Conservation (phyloP, 768 basidiomycete genomes). For the Xerocomellus intermedius region DNA sequence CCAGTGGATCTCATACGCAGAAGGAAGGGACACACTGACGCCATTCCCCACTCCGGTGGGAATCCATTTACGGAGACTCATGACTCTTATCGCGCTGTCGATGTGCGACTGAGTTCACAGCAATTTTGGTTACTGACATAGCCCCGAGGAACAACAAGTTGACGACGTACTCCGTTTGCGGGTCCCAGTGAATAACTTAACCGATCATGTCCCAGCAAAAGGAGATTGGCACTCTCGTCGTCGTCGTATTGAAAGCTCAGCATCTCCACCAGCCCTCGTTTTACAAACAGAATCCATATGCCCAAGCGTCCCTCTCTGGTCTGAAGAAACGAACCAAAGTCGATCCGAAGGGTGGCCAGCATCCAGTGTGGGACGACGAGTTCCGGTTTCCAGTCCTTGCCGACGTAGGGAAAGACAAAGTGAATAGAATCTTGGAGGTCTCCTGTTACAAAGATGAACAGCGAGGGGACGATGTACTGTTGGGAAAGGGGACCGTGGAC, state of each 20-base stretch:
- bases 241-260: conserved; percentile 82
- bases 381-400: conserved; percentile 72
- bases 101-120: not conserved
- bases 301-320: conserved; percentile 58
- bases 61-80: too few relatives aligned
- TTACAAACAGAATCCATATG: conserved; percentile 90
- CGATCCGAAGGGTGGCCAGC: conserved; percentile 86
- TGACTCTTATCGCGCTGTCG: not conserved
- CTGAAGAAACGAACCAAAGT: conserved; percentile 66
- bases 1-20: too few relatives aligned
- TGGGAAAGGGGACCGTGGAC: conserved; percentile 76
- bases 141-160: not conserved
- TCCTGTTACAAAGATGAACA: conserved; percentile 81
- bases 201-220: conserved; percentile 29
- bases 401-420: conserved; percentile 46
- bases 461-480: conserved; percentile 61
- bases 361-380: conserved; percentile 92
- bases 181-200: not conserved
- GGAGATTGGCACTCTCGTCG: conserved; percentile 78
- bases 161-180: not conserved
- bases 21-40: too few relatives aligned
- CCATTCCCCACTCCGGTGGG: too few relatives aligned
- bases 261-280: conserved; percentile 85
- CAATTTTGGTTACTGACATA: not conserved
- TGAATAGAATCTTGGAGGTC: conserved; percentile 60